Evolutionary conservation across 2,329 filamentous ascomycete genomes (phyloP).

Genomic region (Diplocarpon mali): DNA sequence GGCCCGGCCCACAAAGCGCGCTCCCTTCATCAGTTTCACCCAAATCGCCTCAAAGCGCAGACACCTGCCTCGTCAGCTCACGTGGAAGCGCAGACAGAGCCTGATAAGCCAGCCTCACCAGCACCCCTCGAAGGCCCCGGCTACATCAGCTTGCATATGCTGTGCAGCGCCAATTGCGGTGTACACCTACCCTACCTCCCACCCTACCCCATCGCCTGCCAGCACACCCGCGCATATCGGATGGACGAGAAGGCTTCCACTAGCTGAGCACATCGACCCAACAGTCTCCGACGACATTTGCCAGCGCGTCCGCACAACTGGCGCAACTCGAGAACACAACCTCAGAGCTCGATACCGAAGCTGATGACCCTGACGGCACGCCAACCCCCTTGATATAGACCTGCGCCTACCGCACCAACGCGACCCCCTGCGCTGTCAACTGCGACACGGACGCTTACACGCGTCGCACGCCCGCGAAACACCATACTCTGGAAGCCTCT

Average conservation of each 20-base stretch:
- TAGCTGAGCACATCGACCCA: constrained; percentile 18
- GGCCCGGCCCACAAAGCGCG: constrained; percentile 11
- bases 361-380: constrained; percentile 1
- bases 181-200: constrained; percentile 41
- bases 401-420: constrained; percentile 2
- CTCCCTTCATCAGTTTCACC: constrained; percentile 14
- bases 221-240: constrained; percentile 51
- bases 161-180: constrained; percentile 42
- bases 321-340: constrained; percentile 2
- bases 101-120: constrained; percentile 30
- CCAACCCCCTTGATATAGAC: not conserved
- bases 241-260: constrained; percentile 32
- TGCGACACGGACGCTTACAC: constrained; percentile 8
- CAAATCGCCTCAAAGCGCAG: constrained; percentile 22
- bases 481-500: not conserved
- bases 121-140: constrained; percentile 28
- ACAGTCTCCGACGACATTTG: constrained; percentile 15
- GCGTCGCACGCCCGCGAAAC: constrained; percentile 6
- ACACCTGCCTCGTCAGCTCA: constrained; percentile 22
- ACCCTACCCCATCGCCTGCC: constrained; percentile 45
- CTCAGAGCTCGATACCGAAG: constrained; percentile 3
- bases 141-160: constrained; percentile 49
- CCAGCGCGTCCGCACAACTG: constrained; percentile 15
- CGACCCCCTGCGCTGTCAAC: constrained; percentile 9
- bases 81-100: constrained; percentile 23